Conservation (phyloP, 129 eudicot genomes). For the Flaveria bidentis region DNA sequence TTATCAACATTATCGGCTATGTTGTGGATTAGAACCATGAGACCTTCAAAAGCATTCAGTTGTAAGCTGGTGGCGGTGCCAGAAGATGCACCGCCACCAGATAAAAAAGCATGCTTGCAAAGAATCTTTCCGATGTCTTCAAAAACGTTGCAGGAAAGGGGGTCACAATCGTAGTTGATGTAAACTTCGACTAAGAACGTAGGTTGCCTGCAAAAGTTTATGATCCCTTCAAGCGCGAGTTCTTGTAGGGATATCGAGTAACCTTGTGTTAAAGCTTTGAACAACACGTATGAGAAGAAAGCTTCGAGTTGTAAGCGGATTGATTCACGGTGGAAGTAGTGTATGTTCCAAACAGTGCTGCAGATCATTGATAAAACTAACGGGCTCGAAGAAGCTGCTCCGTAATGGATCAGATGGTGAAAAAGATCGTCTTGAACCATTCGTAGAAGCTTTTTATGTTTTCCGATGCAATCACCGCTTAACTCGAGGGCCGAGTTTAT, state of each 20-base stretch:
- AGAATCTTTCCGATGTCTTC: constrained; percentile 69
- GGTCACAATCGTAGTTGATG: constrained; percentile 71
- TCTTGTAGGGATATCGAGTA: constrained; percentile 62
- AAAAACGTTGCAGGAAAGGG: constrained; percentile 55
- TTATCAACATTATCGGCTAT: constrained; percentile 76
- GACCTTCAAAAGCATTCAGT: constrained; percentile 82
- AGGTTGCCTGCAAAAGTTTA: constrained; percentile 82
- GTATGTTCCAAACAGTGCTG: constrained; percentile 64
- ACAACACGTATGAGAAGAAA: constrained; percentile 68
- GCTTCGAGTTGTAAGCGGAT: constrained; percentile 87
- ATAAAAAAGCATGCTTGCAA: constrained; percentile 69
- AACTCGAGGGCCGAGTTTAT: constrained; percentile 75
- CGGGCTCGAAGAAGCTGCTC: constrained; percentile 51
- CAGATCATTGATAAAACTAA: constrained; percentile 77
- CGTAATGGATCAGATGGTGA: constrained; percentile 85
- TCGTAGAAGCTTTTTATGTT: constrained; percentile 69
- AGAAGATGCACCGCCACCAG: constrained; percentile 26
- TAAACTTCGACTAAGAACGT: constrained; percentile 67
- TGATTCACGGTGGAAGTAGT: constrained; percentile 76
- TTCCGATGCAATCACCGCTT: constrained; percentile 68
- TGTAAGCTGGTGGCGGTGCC: constrained; percentile 58
- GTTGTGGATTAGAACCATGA: constrained; percentile 60
- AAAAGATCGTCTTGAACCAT: constrained; percentile 82
- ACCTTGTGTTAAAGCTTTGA: constrained; percentile 46
- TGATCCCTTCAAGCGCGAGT: constrained; percentile 72